A percentile compares a stretch with the other conserved stretches of the same genome.
Evolutionary conservation across 352 stramenopile species (phyloP).

Genomic region (Globisporangium echinulatum): DNA sequence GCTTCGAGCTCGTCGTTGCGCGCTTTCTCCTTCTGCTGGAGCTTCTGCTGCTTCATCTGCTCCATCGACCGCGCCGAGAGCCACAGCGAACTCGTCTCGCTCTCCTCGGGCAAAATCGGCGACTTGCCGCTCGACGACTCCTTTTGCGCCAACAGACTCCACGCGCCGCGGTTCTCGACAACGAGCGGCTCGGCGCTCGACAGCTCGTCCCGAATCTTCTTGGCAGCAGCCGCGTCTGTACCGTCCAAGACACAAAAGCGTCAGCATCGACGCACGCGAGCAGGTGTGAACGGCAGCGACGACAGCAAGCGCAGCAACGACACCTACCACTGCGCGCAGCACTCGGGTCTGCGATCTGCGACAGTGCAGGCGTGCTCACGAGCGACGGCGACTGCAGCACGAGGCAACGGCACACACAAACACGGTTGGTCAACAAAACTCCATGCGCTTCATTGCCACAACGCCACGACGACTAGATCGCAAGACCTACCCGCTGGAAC

Average conservation of each 20-base stretch:
- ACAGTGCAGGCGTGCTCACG: conserved; percentile 42
- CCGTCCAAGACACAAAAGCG: neutral
- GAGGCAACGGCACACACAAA: conserved; percentile 1
- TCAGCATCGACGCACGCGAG: conserved; percentile 1
- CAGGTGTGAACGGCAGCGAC: neutral
- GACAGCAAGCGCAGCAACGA: conserved; percentile 16
- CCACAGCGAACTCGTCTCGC: conserved; percentile 75
- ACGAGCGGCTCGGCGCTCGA: conserved; percentile 53
- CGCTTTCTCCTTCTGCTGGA: conserved; percentile 80
- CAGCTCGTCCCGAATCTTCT: conserved; percentile 75
- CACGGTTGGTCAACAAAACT: conserved; percentile 19
- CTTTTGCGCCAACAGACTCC: conserved; percentile 79
- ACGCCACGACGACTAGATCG: conserved; percentile 26
- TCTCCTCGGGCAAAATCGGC: conserved; percentile 50
- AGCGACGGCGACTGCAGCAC: conserved; percentile 47
- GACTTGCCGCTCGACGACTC: conserved; percentile 57
- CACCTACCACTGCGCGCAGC: conserved; percentile 27
- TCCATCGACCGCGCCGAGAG: conserved; percentile 80
- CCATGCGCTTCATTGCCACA: conserved; percentile 9
- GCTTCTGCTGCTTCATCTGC: conserved; percentile 84
- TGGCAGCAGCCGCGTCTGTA: conserved; percentile 38
- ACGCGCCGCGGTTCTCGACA: conserved; percentile 80
- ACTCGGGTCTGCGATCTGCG: conserved; percentile 31
- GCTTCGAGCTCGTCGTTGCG: conserved; percentile 59
- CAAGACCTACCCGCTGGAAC: conserved; percentile 81